These are phyloP conservation scores for Arachnomyces sp. DNA, from an alignment of 2,329 filamentous ascomycete genomes.

Conservation along the genomic window DNA sequence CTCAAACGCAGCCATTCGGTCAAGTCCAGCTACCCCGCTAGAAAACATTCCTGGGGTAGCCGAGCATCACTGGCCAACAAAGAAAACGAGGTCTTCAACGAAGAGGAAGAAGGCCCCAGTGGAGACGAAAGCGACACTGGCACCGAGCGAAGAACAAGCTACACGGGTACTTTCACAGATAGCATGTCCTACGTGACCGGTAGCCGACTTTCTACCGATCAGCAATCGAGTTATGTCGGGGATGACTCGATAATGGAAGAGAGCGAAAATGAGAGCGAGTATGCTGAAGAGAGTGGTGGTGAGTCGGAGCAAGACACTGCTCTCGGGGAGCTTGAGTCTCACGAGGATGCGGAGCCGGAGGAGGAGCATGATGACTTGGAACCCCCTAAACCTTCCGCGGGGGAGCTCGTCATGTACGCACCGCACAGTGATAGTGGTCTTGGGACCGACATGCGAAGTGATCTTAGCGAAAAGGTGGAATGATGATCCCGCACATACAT, in stretches of 20 bases:
- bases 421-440: conserved; percentile 23
- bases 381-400: conserved; percentile 8
- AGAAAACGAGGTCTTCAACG: conserved; percentile 56
- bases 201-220: conserved; percentile 32
- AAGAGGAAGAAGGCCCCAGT: conserved; percentile 50
- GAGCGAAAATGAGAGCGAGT: conserved; percentile 11
- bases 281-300: conserved; percentile 11
- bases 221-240: conserved; percentile 30
- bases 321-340: no score
- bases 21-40: conserved; percentile 51
- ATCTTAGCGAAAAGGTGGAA: conserved; percentile 8
- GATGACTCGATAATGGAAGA: conserved; percentile 11
- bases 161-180: conserved; percentile 34
- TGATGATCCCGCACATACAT: neutral
- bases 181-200: conserved; percentile 33
- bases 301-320: conserved; percentile 14
- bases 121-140: conserved; percentile 43
- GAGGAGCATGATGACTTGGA: conserved; percentile 21
- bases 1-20: conserved; percentile 74
- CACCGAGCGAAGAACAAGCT: conserved; percentile 38
- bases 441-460: conserved; percentile 20
- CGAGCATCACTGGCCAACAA: conserved; percentile 42
- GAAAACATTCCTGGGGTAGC: conserved; percentile 64
- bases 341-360: conserved; percentile 13
- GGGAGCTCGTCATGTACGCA: conserved; percentile 14